Evolutionary conservation across 2,329 filamentous ascomycete genomes (phyloP).

Genomic region (Bipolaris zeicola): DNA sequence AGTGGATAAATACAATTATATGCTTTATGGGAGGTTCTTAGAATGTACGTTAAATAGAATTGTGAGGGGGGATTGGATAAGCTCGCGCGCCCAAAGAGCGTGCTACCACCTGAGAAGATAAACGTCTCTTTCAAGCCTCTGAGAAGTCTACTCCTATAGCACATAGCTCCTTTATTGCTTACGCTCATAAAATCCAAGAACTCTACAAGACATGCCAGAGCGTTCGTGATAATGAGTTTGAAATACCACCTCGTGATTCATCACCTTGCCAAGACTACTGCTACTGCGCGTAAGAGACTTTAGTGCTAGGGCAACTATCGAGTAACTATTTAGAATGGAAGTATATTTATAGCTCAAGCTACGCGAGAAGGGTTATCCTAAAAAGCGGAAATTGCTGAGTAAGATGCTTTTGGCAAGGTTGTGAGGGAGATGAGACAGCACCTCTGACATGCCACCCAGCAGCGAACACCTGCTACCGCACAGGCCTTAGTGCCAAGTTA

Average conservation of each 20-base stretch:
- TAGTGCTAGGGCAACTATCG: neutral
- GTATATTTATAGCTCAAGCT: neutral
- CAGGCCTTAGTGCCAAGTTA: neutral
- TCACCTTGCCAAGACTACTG: neutral
- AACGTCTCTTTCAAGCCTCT: neutral
- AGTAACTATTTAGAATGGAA: neutral
- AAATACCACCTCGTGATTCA: neutral
- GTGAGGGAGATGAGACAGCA: neutral
- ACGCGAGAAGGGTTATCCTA: neutral
- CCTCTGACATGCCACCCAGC: neutral
- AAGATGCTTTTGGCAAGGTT: neutral
- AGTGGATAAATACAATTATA: too few relatives aligned
- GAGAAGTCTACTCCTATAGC: neutral
- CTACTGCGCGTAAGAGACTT: neutral
- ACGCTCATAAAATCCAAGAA: neutral
- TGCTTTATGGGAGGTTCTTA: too few relatives aligned
- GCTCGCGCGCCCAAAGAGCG: neutral
- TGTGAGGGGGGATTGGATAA: too few relatives aligned
- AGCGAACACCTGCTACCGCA: neutral
- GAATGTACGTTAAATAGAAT: too few relatives aligned
- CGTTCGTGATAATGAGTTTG: neutral
- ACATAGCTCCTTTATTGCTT: neutral
- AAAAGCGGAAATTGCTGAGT: neutral
- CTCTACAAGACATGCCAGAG: neutral
- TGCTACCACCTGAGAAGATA: neutral